Evolutionary conservation across 1,139 yeast genomes (phyloP), one percentile per base, ranked within the genome.

Genomic region (Meyerozyma carpophila): DNA sequence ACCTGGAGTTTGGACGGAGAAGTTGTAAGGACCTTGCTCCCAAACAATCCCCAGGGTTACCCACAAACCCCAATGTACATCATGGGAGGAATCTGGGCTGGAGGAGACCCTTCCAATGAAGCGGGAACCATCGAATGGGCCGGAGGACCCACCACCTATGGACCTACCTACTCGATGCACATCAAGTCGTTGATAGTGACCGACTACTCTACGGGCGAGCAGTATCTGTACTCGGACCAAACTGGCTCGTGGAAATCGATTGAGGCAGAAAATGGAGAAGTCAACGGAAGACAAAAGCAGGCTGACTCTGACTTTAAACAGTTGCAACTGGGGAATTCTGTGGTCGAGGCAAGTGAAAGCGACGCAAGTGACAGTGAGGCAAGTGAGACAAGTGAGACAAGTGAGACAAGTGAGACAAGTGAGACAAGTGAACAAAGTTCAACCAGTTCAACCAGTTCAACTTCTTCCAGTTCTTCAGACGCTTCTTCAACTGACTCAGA

Each of bases 61-160:
- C 95, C 95, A 36, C 90, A 85, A 61, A 67, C 85, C 14, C 95
- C 95, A 31, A 85, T 85, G 93, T 73, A 71, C 50, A 61, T 87
- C 16, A 75, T 68, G 54, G 72, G 84, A 43, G 94, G 94, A 46
- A 60, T 73, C 26, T 85, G 94, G 94, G 90, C 93, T 16, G 94
- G 91, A 48, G 94, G 94, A 49, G 90, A 84, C 59, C 70, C 88
- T 16, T 56, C 68, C 37, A 84, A 84, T 55, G 69, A 73, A 8
- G 64, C 71, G 25, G 95, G 94, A 31, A 85, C 94, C 8, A 82
- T 86, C 46, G 79, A 79, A 54, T 86, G 95, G 95, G 93, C 94
- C n/a, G 94, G 95, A 43, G 95, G 95, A 42, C 50, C 53, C n/a
- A 81, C 89, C n/a, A 82, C 85, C 59, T 84, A 78, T 57, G 52